Base-by-base conservation (phyloP, 148 eudicot species). In the Dysphania ambrosioides region DNA sequence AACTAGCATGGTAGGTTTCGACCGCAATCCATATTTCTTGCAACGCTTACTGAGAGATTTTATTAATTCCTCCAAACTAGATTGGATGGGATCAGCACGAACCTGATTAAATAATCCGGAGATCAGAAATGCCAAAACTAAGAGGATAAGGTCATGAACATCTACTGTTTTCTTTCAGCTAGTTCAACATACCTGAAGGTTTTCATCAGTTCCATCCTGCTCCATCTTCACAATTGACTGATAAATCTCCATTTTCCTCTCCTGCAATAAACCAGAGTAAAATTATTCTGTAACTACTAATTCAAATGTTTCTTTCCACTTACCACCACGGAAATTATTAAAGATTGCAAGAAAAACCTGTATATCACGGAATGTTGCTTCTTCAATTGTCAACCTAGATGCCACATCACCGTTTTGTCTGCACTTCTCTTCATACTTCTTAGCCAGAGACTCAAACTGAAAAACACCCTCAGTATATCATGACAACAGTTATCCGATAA, bases 351-450 rank as follows among this genome's bases (percentile, higher is more conserved):
- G 68, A 60, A 59, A 74, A 77, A 92, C 99, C 97, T 95, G 99
- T 82, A 95, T 90, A 84, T 92, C 99, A 36, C 99, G 94, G 78
- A 95, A 95, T 31, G 99, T 90, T 56, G 97, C 87, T 85, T 95
- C 99, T 85, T 95, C 97, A 72, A 95, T 86, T n/a, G 94, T 84
- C 79, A 95, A 80, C 77, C 84, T 92, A 42, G 99, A 95, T 41
- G 97, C 96, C 55, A 92, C 99, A 85, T 92, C 92, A 80, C 99
- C 97, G 79, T 69, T 66, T 85, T 95, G 97, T 76, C 80, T 88
- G 88, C 90, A 95, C 80, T 86, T 90, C 77, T 95, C 97, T 82
- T 95, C 99, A 80, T 95, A 95, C 80, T 92, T 90, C 81, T 92
- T 95, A 35, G 90, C 90, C 69, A 95, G 79, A 51, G 81, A 72